These are phyloP conservation scores for Chlorella vulgaris DNA, from an alignment of 139 green algal species.

Conservation along the genomic window DNA sequence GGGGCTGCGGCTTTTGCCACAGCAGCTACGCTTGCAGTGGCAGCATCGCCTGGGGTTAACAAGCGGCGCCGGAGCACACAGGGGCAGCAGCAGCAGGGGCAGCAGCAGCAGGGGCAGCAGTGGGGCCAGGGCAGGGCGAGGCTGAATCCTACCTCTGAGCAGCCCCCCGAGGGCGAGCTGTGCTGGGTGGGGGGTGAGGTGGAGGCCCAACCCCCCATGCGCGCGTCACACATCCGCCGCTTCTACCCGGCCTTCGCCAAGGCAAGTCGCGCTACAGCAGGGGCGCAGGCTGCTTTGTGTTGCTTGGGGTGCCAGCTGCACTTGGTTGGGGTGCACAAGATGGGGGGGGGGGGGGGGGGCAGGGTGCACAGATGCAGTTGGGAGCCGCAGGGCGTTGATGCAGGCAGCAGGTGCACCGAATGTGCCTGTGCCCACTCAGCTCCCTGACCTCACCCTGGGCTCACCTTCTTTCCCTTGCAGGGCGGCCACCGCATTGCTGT, in stretches of 20 bases:
- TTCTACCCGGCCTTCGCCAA: conserved; percentile 6
- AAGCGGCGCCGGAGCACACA: background rate
- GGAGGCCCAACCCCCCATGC: background rate
- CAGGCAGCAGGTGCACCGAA: too few species aligned
- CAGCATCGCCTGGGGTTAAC: background rate
- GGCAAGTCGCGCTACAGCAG: background rate
- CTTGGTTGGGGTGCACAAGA: too few species aligned
- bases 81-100: background rate
- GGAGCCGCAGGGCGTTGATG: too few species aligned
- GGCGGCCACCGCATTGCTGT: background rate
- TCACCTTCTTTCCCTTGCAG: background rate
- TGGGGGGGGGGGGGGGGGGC: too few species aligned
- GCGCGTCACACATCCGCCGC: background rate
- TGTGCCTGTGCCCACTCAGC: background rate
- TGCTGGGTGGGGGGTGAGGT: conserved; percentile 1
- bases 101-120: conserved; percentile 13
- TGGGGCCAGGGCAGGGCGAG: background rate
- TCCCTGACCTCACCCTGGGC: too few species aligned
- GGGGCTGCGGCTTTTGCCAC: background rate
- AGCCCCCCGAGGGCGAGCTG: background rate
- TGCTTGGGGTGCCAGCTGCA: background rate
- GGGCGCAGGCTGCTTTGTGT: background rate
- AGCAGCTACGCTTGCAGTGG: background rate
- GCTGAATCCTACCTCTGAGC: background rate
- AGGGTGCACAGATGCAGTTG: too few species aligned